Evolutionary conservation across 495 filamentous ascomycete genomes (phyloP), one percentile per base, ranked within the genome.

Genomic region (Hyaloscypha bicolor): DNA sequence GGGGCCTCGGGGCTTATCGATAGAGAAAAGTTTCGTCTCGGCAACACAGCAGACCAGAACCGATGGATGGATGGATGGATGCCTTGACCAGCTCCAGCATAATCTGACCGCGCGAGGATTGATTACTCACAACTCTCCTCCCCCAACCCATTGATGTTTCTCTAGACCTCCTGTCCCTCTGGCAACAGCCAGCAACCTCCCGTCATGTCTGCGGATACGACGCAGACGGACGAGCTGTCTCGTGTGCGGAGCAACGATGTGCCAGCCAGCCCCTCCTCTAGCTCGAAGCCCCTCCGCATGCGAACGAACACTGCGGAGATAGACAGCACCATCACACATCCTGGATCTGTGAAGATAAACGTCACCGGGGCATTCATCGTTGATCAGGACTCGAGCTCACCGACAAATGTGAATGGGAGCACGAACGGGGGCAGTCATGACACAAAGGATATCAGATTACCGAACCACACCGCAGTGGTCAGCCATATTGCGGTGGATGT

Each of bases 401-500:
- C 85, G 30, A 83, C 81, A 58, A 79, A 73, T 8, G 81, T 78
- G 45, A 77, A 78, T 19, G 53, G 42, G 6, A 79, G 79, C 25
- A 81, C 81, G 33, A 85, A 89, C 63, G 88, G 87, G 22, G 80
- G 80, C 51, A 80, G 78, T 45, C 89, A 94, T 73, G 91, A 93
- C 73, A 92, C 90, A 31, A 91, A 90, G 71, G 94, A 97, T 74
- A 98, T 99, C 72, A 86, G 95, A n/a, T 82, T 99, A 16, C 95
- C 95, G 29, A 93, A 97, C 75, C 95, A 99, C 77, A 96, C 90
- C 12, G 89, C 90, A 29, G 86, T 94, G 2, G 93, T 99, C 55
- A 97, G 93, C 79, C 95, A 99, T 84, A 91, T 99, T 57, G 95
- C 95, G 64, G 88, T 97, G 64, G 95, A 99, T 87, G 93, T 96